phyloP scores from a whole-genome alignment of 2,329 filamentous ascomycete species.

The Cadophora malorum region DNA sequence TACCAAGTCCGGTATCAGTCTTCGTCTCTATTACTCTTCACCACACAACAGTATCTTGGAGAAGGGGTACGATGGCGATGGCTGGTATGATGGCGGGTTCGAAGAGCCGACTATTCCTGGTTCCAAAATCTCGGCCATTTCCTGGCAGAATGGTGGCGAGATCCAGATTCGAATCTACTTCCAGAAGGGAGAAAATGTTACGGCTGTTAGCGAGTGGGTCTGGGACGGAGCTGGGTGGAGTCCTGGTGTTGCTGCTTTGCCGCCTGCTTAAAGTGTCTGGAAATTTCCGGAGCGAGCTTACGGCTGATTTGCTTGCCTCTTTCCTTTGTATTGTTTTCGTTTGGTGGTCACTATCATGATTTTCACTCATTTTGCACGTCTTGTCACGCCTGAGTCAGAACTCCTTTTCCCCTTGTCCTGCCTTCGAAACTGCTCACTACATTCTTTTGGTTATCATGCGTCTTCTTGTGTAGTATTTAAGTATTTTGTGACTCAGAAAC shows the following conservation, averaged over 20 bases:
- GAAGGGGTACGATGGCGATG: slow-evolving; percentile 21
- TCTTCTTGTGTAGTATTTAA: no score
- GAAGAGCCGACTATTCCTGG: slow-evolving; percentile 19
- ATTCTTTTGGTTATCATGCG: no score
- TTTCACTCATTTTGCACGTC: not conserved
- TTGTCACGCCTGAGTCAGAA: not conserved
- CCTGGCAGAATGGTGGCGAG: not conserved
- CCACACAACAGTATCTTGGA: slow-evolving; percentile 17
- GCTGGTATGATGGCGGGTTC: slow-evolving; percentile 23
- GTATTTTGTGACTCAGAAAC: no score
- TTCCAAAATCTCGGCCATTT: slow-evolving; percentile 15
- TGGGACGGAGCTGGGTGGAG: slow-evolving; percentile 18
- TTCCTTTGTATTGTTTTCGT: not conserved
- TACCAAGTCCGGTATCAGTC: slow-evolving; percentile 8
- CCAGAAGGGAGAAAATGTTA: slow-evolving; percentile 22
- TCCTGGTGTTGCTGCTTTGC: slow-evolving; percentile 15
- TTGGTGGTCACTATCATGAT: not conserved
- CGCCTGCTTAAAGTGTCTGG: slow-evolving; percentile 16
- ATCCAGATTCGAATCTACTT: slow-evolving; percentile 19
- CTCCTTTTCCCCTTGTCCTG: no score
- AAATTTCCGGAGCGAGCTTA: not conserved
- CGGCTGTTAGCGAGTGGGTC: slow-evolving; percentile 21
- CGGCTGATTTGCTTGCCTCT: not conserved
- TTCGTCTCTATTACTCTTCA: slow-evolving; percentile 21
- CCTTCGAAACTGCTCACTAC: no score